Evolutionary conservation across 2,329 filamentous ascomycete genomes (phyloP).

Genomic region (Pestalotiopsis sp.): DNA sequence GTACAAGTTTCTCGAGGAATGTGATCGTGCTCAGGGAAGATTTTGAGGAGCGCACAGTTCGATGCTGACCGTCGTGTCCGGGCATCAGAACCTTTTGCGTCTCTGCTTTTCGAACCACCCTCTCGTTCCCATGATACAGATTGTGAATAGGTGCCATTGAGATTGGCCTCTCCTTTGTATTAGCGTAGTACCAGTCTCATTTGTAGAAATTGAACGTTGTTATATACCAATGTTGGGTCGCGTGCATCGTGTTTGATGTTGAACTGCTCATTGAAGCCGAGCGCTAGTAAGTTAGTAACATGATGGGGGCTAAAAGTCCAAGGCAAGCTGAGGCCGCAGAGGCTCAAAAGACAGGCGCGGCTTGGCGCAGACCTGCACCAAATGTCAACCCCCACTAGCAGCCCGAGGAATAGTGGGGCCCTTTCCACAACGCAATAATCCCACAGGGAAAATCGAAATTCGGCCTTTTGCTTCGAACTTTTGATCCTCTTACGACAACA

Average conservation of each 20-base stretch:
- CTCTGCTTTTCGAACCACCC: not conserved
- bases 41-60: conserved; percentile 17
- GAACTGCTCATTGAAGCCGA: not conserved
- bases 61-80: not conserved
- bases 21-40: conserved; percentile 42
- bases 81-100: not conserved
- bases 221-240: not conserved
- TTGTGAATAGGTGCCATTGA: not conserved
- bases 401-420: not conserved
- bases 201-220: not conserved
- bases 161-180: not conserved
- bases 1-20: conserved; percentile 61
- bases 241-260: not conserved
- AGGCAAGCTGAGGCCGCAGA: not conserved
- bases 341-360: not conserved
- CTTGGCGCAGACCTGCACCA: not conserved
- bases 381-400: not conserved
- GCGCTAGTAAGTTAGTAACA: not conserved
- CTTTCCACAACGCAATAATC: not conserved
- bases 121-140: not conserved
- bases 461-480: conserved; percentile 1
- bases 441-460: conserved; percentile 8
- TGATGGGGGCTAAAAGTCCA: not conserved
- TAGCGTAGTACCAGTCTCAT: not conserved
- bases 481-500: conserved; percentile 4